Conservation (phyloP, 2,329 filamentous ascomycete genomes). For the Pezicula rhizophila region DNA sequence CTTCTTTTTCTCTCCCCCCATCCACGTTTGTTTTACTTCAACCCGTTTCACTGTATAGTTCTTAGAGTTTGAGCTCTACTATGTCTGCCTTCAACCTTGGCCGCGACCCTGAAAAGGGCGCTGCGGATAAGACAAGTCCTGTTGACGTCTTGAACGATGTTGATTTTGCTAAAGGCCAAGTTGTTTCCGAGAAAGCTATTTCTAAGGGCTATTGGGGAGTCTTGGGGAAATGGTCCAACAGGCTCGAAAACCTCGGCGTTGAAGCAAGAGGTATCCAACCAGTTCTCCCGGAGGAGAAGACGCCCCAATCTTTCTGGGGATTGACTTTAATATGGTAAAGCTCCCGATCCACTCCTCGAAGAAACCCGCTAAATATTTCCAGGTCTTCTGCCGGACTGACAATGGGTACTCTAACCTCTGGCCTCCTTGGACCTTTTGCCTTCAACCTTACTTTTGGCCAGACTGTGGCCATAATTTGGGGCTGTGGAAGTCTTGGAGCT, state of each 20-base stretch:
- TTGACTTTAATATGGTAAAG: neutral
- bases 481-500: neutral
- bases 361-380: neutral
- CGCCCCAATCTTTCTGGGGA: neutral
- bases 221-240: neutral
- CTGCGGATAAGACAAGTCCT: neutral
- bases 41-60: no score
- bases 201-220: neutral
- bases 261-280: constrained; percentile 5
- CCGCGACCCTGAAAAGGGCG: neutral
- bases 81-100: neutral
- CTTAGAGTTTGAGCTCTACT: neutral
- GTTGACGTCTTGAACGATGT: neutral
- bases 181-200: neutral
- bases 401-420: neutral
- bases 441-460: constrained; percentile 5
- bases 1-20: no score
- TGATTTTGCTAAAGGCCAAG: neutral
- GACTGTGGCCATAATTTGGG: neutral
- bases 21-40: no score
- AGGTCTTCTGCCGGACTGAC: constrained; percentile 1
- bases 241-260: neutral
- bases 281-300: no score
- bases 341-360: neutral
- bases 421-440: constrained; percentile 1